Percentiles rank a stretch among this genome's conserved stretches.
phyloP scores from a whole-genome alignment of 768 basidiomycete species.

The Trametes gibbosa region DNA sequence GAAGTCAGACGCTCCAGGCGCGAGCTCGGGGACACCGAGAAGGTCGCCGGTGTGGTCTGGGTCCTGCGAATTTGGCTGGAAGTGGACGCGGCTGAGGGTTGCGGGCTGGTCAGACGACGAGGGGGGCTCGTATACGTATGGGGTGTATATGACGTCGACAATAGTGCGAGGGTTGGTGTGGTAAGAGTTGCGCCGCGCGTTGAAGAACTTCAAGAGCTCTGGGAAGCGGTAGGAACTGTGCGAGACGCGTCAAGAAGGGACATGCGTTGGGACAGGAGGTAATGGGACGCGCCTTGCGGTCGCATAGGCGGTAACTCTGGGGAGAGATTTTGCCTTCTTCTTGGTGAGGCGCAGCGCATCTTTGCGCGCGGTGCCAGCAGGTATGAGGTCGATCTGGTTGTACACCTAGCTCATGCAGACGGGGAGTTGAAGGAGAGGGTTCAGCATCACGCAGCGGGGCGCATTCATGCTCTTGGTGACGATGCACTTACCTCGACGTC shows the following conservation, averaged over 20 bases:
- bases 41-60: conserved; percentile 58
- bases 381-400: conserved; percentile 90
- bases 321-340: conserved; percentile 89
- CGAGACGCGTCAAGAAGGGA: not conserved
- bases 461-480: not conserved
- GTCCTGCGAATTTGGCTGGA: conserved; percentile 20
- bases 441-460: not conserved
- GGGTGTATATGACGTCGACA: conserved; percentile 92
- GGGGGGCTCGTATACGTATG: conserved; percentile 72
- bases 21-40: conserved; percentile 73
- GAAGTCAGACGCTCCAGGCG: conserved; percentile 32
- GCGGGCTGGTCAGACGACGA: conserved; percentile 12
- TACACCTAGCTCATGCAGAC: conserved; percentile 58
- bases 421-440: not conserved
- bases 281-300: conserved; percentile 69
- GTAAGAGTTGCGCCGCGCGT: conserved; percentile 78
- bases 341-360: conserved; percentile 90
- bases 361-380: conserved; percentile 88
- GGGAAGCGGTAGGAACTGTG: conserved; percentile 83
- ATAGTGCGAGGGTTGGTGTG: conserved; percentile 84
- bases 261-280: not conserved
- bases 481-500: conserved; percentile 54
- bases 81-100: conserved; percentile 17
- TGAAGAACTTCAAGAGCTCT: conserved; percentile 87
- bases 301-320: conserved; percentile 94